These are phyloP conservation scores for Fistulinella staudtii DNA, from an alignment of 1,284 basidiomycete species.

Conservation along the genomic window DNA sequence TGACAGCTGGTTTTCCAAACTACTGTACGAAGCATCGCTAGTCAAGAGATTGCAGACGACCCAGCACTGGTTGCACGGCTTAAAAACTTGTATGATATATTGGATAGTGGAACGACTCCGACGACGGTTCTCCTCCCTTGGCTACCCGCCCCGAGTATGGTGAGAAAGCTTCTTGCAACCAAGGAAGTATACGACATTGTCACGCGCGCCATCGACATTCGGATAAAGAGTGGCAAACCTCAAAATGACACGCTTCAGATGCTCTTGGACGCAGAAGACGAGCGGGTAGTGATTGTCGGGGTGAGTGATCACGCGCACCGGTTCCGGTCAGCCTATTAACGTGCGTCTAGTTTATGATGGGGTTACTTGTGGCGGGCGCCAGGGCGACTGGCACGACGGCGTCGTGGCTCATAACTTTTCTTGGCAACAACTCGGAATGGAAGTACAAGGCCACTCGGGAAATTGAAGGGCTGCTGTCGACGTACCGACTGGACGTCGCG, in stretches of 20 bases:
- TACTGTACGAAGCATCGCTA: slow-evolving; percentile 61
- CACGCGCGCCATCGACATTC: slow-evolving; percentile 47
- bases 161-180: slow-evolving; percentile 63
- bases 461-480: slow-evolving; percentile 57
- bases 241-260: slow-evolving; percentile 67
- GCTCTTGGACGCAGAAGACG: slow-evolving; percentile 63
- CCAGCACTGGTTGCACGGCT: slow-evolving; percentile 53
- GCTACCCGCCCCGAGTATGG: slow-evolving; percentile 66
- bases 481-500: slow-evolving; percentile 31
- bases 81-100: slow-evolving; percentile 56
- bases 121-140: slow-evolving; percentile 67
- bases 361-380: slow-evolving; percentile 67
- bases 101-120: slow-evolving; percentile 67
- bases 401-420: slow-evolving; percentile 67
- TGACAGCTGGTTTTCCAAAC: slow-evolving; percentile 65
- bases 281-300: slow-evolving; percentile 62
- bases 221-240: slow-evolving; percentile 51
- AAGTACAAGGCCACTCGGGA: slow-evolving; percentile 51
- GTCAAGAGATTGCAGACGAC: slow-evolving; percentile 64
- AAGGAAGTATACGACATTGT: slow-evolving; percentile 71
- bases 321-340: slow-evolving; percentile 18
- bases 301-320: slow-evolving; percentile 39
- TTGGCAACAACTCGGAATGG: slow-evolving; percentile 64
- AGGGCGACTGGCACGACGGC: slow-evolving; percentile 74
- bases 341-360: slow-evolving; percentile 65